Percentiles rank a stretch among this genome's conserved stretches.
Evolutionary conservation across 106 monocot species (phyloP).

Genomic region (Allium cepa): DNA sequence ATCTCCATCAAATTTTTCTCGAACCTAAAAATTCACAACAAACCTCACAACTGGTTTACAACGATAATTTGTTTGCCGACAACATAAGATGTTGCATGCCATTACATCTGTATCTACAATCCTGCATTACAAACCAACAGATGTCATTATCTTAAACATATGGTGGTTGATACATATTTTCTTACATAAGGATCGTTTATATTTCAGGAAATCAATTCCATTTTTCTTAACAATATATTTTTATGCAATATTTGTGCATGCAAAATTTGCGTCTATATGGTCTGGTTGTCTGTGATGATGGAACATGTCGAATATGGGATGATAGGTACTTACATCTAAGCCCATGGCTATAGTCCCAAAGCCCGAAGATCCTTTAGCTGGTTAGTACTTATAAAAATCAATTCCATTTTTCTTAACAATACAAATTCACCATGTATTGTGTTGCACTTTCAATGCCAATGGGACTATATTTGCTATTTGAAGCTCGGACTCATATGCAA

Average conservation of each 20-base stretch:
- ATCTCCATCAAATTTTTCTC: no score
- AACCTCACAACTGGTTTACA: no score
- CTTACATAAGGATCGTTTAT: background rate
- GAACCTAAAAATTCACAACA: no score
- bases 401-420: conserved; percentile 38
- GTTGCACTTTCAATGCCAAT: conserved; percentile 95
- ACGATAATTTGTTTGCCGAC: no score
- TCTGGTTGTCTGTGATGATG: conserved; percentile 97
- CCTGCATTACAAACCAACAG: no score
- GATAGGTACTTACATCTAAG: conserved; percentile 73
- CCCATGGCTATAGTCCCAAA: conserved; percentile 77
- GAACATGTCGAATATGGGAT: conserved; percentile 98
- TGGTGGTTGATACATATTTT: no score
- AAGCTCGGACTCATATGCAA: conserved; percentile 93
- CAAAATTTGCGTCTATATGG: conserved; percentile 3
- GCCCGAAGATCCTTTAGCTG: conserved; percentile 60
- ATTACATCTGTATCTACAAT: background rate
- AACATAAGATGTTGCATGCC: background rate
- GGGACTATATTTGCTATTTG: conserved; percentile 99
- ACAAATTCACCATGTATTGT: conserved; percentile 85
- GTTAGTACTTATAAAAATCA: conserved; percentile 60
- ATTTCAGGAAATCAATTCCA: background rate
- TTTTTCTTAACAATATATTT: background rate
- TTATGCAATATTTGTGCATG: background rate
- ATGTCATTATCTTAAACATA: no score